phyloP scores from a whole-genome alignment of 805 yeast species.

The Metschnikowia picachoensis region DNA sequence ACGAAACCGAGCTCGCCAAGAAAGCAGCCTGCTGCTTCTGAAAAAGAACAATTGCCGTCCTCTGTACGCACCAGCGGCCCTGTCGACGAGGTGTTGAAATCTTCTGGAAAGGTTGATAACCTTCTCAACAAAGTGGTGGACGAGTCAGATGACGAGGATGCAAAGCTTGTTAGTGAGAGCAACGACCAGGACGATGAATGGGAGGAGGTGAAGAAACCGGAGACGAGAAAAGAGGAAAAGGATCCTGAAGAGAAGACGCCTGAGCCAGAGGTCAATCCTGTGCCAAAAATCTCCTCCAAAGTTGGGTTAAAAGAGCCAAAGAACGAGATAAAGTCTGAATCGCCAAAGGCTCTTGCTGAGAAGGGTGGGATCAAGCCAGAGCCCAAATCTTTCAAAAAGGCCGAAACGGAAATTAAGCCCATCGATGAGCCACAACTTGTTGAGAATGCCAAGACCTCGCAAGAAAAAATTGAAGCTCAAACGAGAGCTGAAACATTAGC shows the following conservation, averaged over 20 bases:
- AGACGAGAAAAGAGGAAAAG: constrained; percentile 1
- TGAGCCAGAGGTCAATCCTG: constrained; percentile 11
- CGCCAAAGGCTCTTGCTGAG: too few species aligned
- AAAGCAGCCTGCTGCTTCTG: neutral
- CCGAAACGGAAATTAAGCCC: constrained; percentile 8
- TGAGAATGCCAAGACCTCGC: too few species aligned
- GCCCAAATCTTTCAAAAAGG: constrained; percentile 5
- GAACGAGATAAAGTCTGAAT: neutral
- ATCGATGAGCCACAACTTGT: too few species aligned
- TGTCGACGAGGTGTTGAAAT: constrained; percentile 33
- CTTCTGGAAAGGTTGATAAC: constrained; percentile 31
- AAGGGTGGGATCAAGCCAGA: constrained; percentile 10
- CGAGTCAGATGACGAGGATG: constrained; percentile 38
- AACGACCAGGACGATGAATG: constrained; percentile 35
- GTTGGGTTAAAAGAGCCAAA: too few species aligned
- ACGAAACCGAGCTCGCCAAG: constrained; percentile 1
- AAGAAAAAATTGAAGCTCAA: too few species aligned
- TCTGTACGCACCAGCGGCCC: constrained; percentile 9
- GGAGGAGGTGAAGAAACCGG: constrained; percentile 38
- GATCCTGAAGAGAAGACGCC: neutral
- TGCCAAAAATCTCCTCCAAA: constrained; percentile 12
- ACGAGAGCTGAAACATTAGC: too few species aligned
- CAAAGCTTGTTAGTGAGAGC: constrained; percentile 17
- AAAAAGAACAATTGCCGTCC: constrained; percentile 1
- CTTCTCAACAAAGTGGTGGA: constrained; percentile 38